Percentiles rank a stretch among this genome's conserved stretches.
Conservation (phyloP, 2,329 filamentous ascomycete species). For the Fusarium concolor region DNA sequence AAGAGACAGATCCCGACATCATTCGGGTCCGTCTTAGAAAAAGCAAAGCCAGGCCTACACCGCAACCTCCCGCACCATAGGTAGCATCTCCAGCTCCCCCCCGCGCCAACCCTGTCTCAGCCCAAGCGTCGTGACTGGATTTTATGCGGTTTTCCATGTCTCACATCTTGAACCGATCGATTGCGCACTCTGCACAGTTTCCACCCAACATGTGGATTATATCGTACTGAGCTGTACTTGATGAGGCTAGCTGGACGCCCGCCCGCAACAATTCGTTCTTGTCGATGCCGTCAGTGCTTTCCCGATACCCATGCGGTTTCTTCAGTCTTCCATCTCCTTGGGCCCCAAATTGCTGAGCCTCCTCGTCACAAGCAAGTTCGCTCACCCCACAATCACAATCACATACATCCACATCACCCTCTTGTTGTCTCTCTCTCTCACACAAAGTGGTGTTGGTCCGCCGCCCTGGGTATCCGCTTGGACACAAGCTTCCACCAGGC, state of each 20-base stretch:
- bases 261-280: background rate
- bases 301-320: conserved; percentile 18
- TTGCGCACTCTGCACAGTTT: conserved; percentile 42
- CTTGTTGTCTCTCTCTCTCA: conserved; percentile 29
- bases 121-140: conserved; percentile 37
- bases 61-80: conserved; percentile 30
- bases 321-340: conserved; percentile 26
- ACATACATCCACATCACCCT: conserved; percentile 22
- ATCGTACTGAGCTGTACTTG: conserved; percentile 15
- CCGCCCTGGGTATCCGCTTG: conserved; percentile 39
- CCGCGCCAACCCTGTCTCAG: conserved; percentile 32
- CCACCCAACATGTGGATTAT: conserved; percentile 28
- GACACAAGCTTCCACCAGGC: conserved; percentile 49
- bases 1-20: conserved; percentile 34
- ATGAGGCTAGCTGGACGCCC: conserved; percentile 16
- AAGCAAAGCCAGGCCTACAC: conserved; percentile 37
- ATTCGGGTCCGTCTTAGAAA: conserved; percentile 33
- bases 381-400: conserved; percentile 20
- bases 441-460: conserved; percentile 28
- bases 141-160: conserved; percentile 43
- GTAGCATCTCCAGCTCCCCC: conserved; percentile 8
- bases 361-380: conserved; percentile 36
- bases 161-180: conserved; percentile 43
- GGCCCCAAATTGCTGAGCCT: conserved; percentile 33
- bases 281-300: conserved; percentile 26